Conservation (phyloP, 2,329 filamentous ascomycete species). For the Pseudovirgaria hyperparasitica region DNA sequence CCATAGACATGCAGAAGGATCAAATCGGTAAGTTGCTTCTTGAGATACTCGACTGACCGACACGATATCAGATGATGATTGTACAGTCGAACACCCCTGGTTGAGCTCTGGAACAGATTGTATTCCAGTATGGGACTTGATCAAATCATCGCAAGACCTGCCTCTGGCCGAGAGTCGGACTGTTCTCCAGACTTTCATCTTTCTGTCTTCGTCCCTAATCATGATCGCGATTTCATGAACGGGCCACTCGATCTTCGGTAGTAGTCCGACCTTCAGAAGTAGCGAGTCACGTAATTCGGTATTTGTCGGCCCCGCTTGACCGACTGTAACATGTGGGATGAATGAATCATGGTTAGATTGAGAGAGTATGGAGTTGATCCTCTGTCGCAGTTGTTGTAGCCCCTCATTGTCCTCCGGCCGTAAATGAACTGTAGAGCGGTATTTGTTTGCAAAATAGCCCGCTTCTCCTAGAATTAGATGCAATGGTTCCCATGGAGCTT, state of each 20-base stretch:
- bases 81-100: background rate
- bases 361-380: conserved; percentile 23
- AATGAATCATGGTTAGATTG: conserved; percentile 13
- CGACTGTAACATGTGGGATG: conserved; percentile 46
- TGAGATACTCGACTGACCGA: conserved; percentile 9
- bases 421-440: conserved; percentile 33
- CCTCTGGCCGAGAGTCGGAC: conserved; percentile 22
- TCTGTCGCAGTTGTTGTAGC: conserved; percentile 10
- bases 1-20: conserved; percentile 14
- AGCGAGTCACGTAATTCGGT: conserved; percentile 38
- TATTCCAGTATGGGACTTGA: background rate
- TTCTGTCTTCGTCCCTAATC: conserved; percentile 33
- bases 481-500: conserved; percentile 1
- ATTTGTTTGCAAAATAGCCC: conserved; percentile 37
- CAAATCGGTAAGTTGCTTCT: conserved; percentile 20
- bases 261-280: conserved; percentile 37
- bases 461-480: conserved; percentile 24
- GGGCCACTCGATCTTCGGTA: conserved; percentile 38
- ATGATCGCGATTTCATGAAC: conserved; percentile 40
- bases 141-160: conserved; percentile 7
- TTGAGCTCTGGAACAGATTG: conserved; percentile 4
- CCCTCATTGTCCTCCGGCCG: conserved; percentile 11
- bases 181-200: conserved; percentile 46
- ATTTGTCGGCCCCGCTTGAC: conserved; percentile 39
- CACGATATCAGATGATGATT: background rate